Evolutionary conservation across 768 basidiomycete genomes (phyloP).

Genomic region (Cyathus striatus): DNA sequence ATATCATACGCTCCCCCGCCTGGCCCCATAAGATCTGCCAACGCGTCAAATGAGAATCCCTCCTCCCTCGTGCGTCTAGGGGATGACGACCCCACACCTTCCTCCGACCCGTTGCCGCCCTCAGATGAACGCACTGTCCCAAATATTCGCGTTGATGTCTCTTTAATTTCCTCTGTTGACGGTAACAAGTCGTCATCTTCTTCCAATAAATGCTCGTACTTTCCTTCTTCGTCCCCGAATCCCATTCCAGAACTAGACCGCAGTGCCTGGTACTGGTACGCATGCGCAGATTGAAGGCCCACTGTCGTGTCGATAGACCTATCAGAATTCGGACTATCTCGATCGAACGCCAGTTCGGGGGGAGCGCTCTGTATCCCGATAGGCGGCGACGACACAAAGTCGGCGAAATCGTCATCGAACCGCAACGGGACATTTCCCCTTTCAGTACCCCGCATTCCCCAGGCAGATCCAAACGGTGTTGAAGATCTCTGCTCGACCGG

Average conservation of each 20-base stretch:
- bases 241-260: constrained; percentile 62
- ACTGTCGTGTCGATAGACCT: neutral
- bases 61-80: neutral
- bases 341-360: neutral
- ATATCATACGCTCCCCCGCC: constrained; percentile 26
- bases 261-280: constrained; percentile 54
- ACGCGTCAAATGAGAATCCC: constrained; percentile 1
- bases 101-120: neutral
- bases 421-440: constrained; percentile 13
- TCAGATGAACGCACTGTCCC: constrained; percentile 16
- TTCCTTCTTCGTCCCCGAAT: constrained; percentile 28
- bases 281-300: constrained; percentile 1
- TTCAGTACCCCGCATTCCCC: neutral
- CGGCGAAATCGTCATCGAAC: constrained; percentile 80
- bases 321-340: neutral
- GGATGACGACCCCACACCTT: too few species aligned
- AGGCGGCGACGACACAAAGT: constrained; percentile 64
- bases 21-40: constrained; percentile 1
- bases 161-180: constrained; percentile 41
- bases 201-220: constrained; percentile 5
- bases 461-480: neutral
- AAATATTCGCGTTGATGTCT: constrained; percentile 46
- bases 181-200: constrained; percentile 32
- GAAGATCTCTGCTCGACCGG: neutral
- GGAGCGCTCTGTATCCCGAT: constrained; percentile 1